Evolutionary conservation across 345 rosid species (phyloP).

Genomic region (Corymbia maculata): DNA sequence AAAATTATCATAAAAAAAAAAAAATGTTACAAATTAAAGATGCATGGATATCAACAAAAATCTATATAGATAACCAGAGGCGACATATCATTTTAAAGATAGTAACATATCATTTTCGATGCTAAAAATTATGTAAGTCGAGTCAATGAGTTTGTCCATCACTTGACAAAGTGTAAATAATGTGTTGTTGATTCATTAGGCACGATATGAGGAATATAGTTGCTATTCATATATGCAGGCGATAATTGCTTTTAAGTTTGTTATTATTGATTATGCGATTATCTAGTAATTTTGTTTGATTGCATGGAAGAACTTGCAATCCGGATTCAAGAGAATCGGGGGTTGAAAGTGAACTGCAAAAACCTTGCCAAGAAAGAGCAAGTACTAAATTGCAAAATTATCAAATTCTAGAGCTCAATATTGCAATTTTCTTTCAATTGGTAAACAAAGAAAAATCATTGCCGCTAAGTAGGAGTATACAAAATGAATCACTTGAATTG

Average conservation of each 20-base stretch:
- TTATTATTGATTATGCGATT: background rate
- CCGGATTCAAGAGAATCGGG: background rate
- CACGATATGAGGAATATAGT: rapidly evolving
- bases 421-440: background rate
- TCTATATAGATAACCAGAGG: rapidly evolving
- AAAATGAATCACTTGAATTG: no score
- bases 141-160: background rate
- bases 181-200: rapidly evolving
- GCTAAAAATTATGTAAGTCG: background rate
- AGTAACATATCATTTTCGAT: background rate
- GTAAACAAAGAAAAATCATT: background rate
- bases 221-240: rapidly evolving
- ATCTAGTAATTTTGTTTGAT: background rate
- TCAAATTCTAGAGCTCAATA: background rate
- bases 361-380: background rate
- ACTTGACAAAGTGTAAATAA: rapidly evolving
- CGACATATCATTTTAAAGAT: rapidly evolving
- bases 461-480: background rate
- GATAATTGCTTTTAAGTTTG: background rate
- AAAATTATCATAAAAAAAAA: background rate
- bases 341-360: background rate
- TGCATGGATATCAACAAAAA: background rate
- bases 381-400: background rate
- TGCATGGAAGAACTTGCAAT: rapidly evolving
- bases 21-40: background rate